phyloP scores from a whole-genome alignment of 1,284 basidiomycete species.

The Papiliotrema nemorosa region DNA sequence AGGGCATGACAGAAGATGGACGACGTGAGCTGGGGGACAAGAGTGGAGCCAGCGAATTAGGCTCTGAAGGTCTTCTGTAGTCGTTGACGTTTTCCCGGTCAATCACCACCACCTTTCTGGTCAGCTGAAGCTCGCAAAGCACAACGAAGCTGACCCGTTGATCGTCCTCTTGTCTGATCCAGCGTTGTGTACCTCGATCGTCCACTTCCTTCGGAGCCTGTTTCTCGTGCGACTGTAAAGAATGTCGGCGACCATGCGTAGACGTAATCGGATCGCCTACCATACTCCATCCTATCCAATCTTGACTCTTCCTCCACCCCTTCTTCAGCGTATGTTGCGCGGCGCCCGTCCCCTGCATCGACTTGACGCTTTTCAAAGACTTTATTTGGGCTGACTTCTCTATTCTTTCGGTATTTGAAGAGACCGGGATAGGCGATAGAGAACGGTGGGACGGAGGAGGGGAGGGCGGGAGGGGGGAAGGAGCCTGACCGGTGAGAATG shows the following conservation, averaged over 20 bases:
- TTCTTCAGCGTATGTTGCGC: not conserved
- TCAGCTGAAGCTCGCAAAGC: too few relatives aligned
- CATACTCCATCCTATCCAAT: constrained; percentile 9
- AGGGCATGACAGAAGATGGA: not conserved
- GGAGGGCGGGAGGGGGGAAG: not conserved
- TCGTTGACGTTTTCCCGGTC: not conserved
- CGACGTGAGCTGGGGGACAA: not conserved
- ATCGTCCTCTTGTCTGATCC: not conserved
- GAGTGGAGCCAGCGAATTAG: constrained; percentile 1
- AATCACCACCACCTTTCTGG: too few relatives aligned
- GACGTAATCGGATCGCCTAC: constrained; percentile 1
- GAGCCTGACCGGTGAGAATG: not conserved
- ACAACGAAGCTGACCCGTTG: too few relatives aligned
- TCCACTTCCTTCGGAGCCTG: not conserved
- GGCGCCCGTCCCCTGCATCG: not conserved
- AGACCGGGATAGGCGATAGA: not conserved
- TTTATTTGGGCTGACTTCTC: not conserved
- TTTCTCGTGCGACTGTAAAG: not conserved
- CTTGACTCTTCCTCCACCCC: constrained; percentile 4
- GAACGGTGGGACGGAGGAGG: not conserved
- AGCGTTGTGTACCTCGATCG: not conserved
- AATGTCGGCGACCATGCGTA: not conserved
- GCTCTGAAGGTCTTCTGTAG: constrained; percentile 6
- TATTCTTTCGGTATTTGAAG: not conserved
- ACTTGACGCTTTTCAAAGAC: not conserved